Evolutionary conservation across 352 stramenopile genomes (phyloP).

Genomic region (Globisporangium sylvaticum): DNA sequence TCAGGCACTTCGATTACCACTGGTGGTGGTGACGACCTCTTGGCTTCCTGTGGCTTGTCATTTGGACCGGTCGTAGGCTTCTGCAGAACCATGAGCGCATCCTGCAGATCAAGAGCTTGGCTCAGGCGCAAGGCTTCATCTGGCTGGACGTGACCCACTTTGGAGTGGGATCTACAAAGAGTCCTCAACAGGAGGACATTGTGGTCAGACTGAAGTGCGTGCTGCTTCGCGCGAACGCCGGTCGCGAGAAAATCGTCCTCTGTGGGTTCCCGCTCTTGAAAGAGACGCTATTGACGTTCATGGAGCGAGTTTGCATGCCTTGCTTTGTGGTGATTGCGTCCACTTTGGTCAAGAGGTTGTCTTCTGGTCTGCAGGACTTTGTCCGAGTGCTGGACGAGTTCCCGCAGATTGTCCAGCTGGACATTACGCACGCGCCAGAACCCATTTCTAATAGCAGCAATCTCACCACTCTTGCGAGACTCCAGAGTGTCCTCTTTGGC

Average conservation of each 20-base stretch:
- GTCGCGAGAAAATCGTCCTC: conserved; percentile 27
- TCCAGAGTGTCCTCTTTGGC: conserved; percentile 26
- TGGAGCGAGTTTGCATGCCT: conserved; percentile 16
- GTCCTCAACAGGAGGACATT: neutral
- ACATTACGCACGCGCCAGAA: conserved; percentile 15
- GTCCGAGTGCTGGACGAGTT: conserved; percentile 21
- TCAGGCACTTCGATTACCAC: neutral
- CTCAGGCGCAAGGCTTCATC: conserved; percentile 18
- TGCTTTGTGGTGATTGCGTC: conserved; percentile 23
- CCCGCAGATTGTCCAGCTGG: conserved; percentile 25
- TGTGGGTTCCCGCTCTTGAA: conserved; percentile 27
- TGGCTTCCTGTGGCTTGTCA: neutral
- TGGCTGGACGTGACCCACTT: conserved; percentile 20
- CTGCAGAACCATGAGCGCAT: conserved; percentile 1
- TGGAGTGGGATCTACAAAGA: neutral
- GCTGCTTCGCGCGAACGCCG: conserved; percentile 19
- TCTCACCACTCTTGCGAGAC: conserved; percentile 2
- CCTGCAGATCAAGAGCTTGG: neutral
- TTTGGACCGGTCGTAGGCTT: conserved; percentile 27
- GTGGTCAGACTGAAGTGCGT: conserved; percentile 13
- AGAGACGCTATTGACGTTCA: conserved; percentile 16
- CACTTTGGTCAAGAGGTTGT: conserved; percentile 1
- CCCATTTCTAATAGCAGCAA: neutral
- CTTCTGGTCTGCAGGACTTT: conserved; percentile 10
- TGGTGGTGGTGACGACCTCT: neutral